Evolutionary conservation across 2,329 filamentous ascomycete genomes (phyloP).

Genomic region (Claviceps sp.): DNA sequence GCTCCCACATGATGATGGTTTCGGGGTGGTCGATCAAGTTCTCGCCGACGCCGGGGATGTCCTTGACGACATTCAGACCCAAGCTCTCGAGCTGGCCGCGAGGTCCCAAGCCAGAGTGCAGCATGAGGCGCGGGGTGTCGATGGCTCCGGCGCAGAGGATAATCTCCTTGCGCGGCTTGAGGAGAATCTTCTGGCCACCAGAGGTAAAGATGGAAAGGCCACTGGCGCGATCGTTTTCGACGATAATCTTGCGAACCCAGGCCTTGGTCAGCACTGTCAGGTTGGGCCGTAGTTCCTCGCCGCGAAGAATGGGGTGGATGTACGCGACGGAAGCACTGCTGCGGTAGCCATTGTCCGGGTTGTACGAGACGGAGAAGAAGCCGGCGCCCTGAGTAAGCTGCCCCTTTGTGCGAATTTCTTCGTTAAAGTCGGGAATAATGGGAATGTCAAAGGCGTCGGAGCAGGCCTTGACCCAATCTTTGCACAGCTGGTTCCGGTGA

Average conservation of each 20-base stretch:
- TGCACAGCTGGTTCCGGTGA: slow-evolving; percentile 81
- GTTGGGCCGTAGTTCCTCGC: slow-evolving; percentile 71
- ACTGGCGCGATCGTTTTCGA: slow-evolving; percentile 55
- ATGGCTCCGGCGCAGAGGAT: slow-evolving; percentile 70
- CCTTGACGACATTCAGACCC: slow-evolving; percentile 40
- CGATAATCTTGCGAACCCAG: slow-evolving; percentile 73
- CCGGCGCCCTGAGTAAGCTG: slow-evolving; percentile 64
- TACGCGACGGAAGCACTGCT: slow-evolving; percentile 85
- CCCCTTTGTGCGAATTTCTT: slow-evolving; percentile 62
- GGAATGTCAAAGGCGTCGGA: slow-evolving; percentile 68
- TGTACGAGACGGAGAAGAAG: slow-evolving; percentile 86
- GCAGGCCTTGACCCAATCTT: slow-evolving; percentile 79
- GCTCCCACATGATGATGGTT: slow-evolving; percentile 56
- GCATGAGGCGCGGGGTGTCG: slow-evolving; percentile 59
- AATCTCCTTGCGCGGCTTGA: slow-evolving; percentile 60
- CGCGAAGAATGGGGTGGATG: slow-evolving; percentile 79
- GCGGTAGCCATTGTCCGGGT: slow-evolving; percentile 72
- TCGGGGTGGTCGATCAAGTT: slow-evolving; percentile 49
- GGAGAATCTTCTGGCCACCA: slow-evolving; percentile 36
- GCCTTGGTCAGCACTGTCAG: slow-evolving; percentile 77
- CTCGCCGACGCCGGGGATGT: slow-evolving; percentile 46
- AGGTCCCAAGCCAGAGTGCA: slow-evolving; percentile 44
- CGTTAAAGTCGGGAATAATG: slow-evolving; percentile 74
- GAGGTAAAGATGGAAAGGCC: slow-evolving; percentile 55
- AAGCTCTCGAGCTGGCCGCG: slow-evolving; percentile 38